Conservation (phyloP, 2,329 filamentous ascomycete species). For the Fusarium nurragi region DNA sequence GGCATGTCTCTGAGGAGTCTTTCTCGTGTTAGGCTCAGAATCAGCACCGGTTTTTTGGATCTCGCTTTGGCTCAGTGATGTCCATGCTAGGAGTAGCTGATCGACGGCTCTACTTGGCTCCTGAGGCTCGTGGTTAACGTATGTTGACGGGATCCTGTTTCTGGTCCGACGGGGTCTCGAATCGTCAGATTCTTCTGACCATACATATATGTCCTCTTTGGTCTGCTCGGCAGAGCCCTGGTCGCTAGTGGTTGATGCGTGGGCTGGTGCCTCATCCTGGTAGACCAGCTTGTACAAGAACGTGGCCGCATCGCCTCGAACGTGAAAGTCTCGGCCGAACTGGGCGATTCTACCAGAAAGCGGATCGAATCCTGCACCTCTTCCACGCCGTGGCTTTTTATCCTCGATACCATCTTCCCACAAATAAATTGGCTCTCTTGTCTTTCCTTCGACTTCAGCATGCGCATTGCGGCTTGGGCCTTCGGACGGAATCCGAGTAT, state of each 20-base stretch:
- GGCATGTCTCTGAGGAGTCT: background rate
- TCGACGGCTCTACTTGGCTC: conserved; percentile 19
- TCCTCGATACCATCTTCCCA: rapidly evolving
- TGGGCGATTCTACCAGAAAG: background rate
- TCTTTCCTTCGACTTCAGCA: background rate
- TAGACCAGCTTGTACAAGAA: conserved; percentile 27
- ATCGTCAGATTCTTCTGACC: background rate
- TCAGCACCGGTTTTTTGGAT: background rate
- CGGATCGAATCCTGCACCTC: background rate
- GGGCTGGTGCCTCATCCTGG: background rate
- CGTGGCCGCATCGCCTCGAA: conserved; percentile 24
- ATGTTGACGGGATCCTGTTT: background rate
- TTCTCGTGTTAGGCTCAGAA: background rate
- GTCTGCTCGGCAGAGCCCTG: too few species aligned
- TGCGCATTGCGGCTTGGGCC: too few species aligned
- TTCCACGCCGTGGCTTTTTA: background rate
- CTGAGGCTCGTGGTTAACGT: background rate
- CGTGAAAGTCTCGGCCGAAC: conserved; percentile 17
- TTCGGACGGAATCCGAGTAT: background rate
- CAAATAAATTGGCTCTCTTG: too few species aligned
- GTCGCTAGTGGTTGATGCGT: rapidly evolving
- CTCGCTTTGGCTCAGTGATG: conserved; percentile 14
- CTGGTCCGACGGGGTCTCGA: background rate
- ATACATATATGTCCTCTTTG: background rate
- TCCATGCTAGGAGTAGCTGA: conserved; percentile 20